Percentiles rank a stretch among this genome's conserved stretches.
phyloP scores from a whole-genome alignment of 768 basidiomycete species.

The Krasilnikovozyma curviuscula region DNA sequence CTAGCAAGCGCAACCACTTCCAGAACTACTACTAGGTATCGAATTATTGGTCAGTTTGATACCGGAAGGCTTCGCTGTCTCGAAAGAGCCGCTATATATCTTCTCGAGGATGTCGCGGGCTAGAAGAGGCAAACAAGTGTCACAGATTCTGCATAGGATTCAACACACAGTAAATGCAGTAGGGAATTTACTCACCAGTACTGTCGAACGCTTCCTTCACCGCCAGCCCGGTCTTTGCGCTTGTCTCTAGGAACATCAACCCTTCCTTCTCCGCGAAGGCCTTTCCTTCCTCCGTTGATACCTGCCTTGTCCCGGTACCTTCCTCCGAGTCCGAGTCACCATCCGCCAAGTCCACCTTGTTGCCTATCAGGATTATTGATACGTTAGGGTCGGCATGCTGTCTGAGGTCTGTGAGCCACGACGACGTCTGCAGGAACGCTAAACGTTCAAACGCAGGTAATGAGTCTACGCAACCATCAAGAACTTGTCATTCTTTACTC shows the following conservation, averaged over 20 bases:
- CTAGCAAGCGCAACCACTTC: too few species aligned
- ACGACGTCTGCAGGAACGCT: too few species aligned
- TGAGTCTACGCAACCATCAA: neutral
- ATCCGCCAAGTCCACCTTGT: slow-evolving; percentile 59
- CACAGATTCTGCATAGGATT: neutral
- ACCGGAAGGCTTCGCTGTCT: neutral
- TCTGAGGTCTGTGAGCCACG: slow-evolving; percentile 90
- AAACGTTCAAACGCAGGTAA: neutral
- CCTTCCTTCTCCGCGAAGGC: slow-evolving; percentile 86
- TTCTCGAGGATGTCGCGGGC: slow-evolving; percentile 6
- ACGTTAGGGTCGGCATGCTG: slow-evolving; percentile 94
- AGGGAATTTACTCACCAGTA: too few species aligned
- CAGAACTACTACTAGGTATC: too few species aligned
- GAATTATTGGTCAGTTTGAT: too few species aligned
- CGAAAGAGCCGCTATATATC: slow-evolving; percentile 1
- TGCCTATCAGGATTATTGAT: slow-evolving; percentile 86
- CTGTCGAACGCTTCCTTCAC: slow-evolving; percentile 72
- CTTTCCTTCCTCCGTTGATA: slow-evolving; percentile 51
- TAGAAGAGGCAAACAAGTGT: neutral
- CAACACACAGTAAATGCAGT: neutral
- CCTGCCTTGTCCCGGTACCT: slow-evolving; percentile 8
- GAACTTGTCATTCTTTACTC: neutral
- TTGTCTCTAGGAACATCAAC: slow-evolving; percentile 79
- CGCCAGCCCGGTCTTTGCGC: slow-evolving; percentile 72
- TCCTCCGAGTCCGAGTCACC: neutral